Base-by-base conservation (phyloP, 2,329 filamentous ascomycete species). In the Talaromyces pinophilus region DNA sequence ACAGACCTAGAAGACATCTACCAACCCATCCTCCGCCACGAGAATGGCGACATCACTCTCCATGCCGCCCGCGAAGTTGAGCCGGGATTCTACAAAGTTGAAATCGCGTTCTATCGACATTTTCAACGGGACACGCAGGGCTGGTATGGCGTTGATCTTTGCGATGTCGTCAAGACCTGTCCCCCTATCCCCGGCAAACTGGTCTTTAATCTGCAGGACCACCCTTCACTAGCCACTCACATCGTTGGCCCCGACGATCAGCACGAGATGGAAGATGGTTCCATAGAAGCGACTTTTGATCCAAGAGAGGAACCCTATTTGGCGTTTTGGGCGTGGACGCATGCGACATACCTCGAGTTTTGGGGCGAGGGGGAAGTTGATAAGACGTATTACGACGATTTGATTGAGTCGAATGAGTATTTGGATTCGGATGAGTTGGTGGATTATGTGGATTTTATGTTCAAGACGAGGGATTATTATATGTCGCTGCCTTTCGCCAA, bases 91-190 rank as follows among this genome's bases (percentile, higher is more conserved):
- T 67, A 67, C 40, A 33, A 46, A 25, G 61, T 38, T 22, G 65
- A 67, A 25, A 22, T 67, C 5, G 19, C 38, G 2, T 60, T 35
- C 25, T 30, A 25, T 15, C 44, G 59, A 7, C 19, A 54, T 10
- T 33, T 67, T n/a, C 13, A 8, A 17, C 17, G 33, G 22, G 8
- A 22, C 8, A 22, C 22, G 38, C 66, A 35, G 35, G 63, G 40
- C 15, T 71, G 62, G 60, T 54, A 52, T 1, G 35, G 22, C 19
- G 28, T 67, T 30, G 46, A 67, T 52, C 15, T 67, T 44, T 44
- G 54, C 6, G 30, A 59, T 28, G 50, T 60, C 17, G 48, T 50
- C 25, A 17, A 28, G n/a, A 38, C 54, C 8, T 67, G 65, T 42
- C 65, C 61, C 15, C 46, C 44, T 3, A 35, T 63, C 4, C 22